A percentile compares a stretch with the other conserved stretches of the same genome.
phyloP scores from a whole-genome alignment of 1,284 basidiomycete genomes.

The Ustilago shanxiensis region DNA sequence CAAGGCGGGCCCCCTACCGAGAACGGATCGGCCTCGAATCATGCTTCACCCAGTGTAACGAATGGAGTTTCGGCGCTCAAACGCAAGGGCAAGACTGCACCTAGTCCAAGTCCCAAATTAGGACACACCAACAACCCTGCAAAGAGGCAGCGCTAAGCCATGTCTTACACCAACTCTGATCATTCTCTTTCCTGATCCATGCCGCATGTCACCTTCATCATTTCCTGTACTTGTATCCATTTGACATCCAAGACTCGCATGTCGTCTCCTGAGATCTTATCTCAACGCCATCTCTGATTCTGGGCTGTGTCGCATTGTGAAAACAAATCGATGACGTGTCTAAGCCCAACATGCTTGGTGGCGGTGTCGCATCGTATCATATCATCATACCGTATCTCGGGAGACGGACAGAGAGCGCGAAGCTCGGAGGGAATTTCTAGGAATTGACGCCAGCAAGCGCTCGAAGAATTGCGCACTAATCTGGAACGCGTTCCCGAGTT shows the following conservation, averaged over 20 bases:
- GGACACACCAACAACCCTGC: constrained; percentile 31
- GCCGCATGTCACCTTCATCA: constrained; percentile 4
- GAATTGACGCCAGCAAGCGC: background rate
- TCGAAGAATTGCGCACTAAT: background rate
- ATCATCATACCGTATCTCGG: background rate
- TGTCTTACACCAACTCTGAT: background rate
- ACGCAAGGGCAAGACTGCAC: constrained; percentile 47
- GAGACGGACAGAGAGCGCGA: constrained; percentile 7
- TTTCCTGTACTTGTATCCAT: constrained; percentile 13
- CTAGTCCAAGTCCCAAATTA: constrained; percentile 50
- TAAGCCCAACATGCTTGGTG: background rate
- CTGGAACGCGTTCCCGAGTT: background rate
- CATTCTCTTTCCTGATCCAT: background rate
- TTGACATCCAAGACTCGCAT: constrained; percentile 5
- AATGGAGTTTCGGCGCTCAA: constrained; percentile 37
- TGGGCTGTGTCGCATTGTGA: constrained; percentile 1
- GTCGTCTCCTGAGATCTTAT: background rate
- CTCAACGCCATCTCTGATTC: background rate
- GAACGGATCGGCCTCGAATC: constrained; percentile 25
- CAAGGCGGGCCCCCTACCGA: constrained; percentile 31
- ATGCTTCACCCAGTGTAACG: constrained; percentile 35
- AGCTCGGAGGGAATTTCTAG: background rate
- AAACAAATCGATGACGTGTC: background rate
- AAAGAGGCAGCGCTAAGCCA: constrained; percentile 36
- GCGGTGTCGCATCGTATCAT: constrained; percentile 2